phyloP scores from a whole-genome alignment of 164 flowering plant genomes.

The Amborella trichopoda region DNA sequence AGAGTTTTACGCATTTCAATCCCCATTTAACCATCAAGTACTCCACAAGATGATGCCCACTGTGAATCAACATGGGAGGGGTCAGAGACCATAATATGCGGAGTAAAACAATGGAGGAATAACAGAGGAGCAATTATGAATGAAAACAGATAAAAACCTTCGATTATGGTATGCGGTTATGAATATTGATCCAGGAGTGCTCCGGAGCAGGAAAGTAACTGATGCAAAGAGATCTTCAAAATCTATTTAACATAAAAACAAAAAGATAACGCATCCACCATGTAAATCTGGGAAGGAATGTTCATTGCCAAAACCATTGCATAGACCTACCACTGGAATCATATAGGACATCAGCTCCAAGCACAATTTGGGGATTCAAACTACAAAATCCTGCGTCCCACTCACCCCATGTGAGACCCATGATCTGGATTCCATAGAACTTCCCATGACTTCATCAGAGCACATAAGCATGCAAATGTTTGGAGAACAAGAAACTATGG shows the following conservation, averaged over 20 bases:
- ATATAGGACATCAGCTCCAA: conserved; percentile 94
- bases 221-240: conserved; percentile 92
- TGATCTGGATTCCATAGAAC: no score
- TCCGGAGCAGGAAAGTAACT: conserved; percentile 68
- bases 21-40: conserved; percentile 91
- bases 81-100: no score
- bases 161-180: conserved; percentile 82
- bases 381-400: conserved; percentile 64
- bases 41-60: conserved; percentile 94
- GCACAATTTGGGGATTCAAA: conserved; percentile 54
- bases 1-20: conserved; percentile 65
- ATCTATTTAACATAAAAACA: conserved; percentile 24
- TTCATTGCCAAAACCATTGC: not conserved
- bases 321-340: conserved; percentile 48
- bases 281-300: not conserved
- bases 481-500: not conserved
- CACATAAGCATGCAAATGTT: no score
- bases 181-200: conserved; percentile 62
- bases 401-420: conserved; percentile 87
- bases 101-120: not conserved
- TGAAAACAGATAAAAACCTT: conserved; percentile 29
- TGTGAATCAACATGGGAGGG: conserved; percentile 18
- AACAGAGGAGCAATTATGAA: not conserved
- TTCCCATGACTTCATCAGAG: no score
- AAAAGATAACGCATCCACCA: conserved; percentile 1